Base-by-base conservation (phyloP, 371 early-diverging fungal genomes). In the Syncephalastrum monosporum region DNA sequence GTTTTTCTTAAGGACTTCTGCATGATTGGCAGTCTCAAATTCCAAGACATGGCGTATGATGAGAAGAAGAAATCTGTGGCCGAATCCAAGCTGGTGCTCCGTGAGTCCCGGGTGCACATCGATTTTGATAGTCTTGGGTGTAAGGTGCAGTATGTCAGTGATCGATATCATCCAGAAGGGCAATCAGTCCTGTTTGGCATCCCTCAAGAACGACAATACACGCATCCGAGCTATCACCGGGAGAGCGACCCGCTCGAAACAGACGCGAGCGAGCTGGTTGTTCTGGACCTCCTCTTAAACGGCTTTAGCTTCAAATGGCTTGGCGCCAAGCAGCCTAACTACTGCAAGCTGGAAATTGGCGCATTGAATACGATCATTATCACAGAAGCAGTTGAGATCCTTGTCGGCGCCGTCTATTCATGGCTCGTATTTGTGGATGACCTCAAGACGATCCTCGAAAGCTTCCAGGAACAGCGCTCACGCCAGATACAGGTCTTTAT, bases 401-500 rank as follows among this genome's bases (percentile, higher is more conserved):
- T 90, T 4, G 84, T 82, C 14, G 91, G 91, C 16, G 86, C 87
- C 5, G 77, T 86, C 7, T 81, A 82, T 48, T 82, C 89, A 3
- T 91, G 91, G 91, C 66, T 87, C 21, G 81, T 84, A 0, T 90
- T 90, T 67, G 71, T 86, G 3, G 82, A 83, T 58, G 85, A 86
- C 56, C 60, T 88, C 14, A 71, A 81, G 47, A 67, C 71, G 14
- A 82, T 86, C 33, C 57, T 87, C 19, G 75, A 74, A 24, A 66
- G 66, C 8, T 90, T 87, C 50, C 72, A 75, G 49, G 65, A 79
- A 0, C 75, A 79, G 24, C 66, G 84, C 14, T 73, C 77, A 8
- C 71, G 74, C 25, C 85, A 86, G 44, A 67, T 86, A 15, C 92
- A 91, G 54, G 67, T 71, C 0, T 74, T 90, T 21, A 75, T 91